Base-by-base conservation (phyloP, 2,329 filamentous ascomycete species). In the Aspergillus terreus region DNA sequence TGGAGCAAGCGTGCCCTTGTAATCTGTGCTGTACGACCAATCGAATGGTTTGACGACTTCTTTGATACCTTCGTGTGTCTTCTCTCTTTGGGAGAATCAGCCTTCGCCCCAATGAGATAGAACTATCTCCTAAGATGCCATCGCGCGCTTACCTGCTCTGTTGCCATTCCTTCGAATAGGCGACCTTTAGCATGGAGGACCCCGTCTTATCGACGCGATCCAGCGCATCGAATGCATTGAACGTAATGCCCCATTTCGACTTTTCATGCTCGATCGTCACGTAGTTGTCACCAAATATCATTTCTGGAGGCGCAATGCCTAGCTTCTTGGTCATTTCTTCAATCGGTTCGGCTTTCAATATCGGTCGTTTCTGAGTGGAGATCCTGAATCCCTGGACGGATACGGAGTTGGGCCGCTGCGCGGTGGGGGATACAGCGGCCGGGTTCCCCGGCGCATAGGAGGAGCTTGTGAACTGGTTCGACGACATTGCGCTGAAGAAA, bases 281-380 rank as follows among this genome's bases (percentile, higher is more conserved):
- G 52, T 87, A 77, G 71, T 99, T 99, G 77, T 99, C 92, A 55
- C 94, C 94, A 68, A 99, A 99, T 59, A 99, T 99, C 94, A 99
- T 99, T 76, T 99, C 94, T 7, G 94, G 94, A 38, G 92, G 84
- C 15, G 92, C 85, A 66, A 99, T 96, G 27, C 86, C 85, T 49
- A 99, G 80, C 56, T 82, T 83, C 51, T 80, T 78, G 38, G 86
- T 85, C 83, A 99, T 89, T 35, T 82, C 83, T 66, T 96, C 91
- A 66, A 99, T 97, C 46, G 91, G 88, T 5, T 82, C 88, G 43
- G 92, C 85, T 72, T 96, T 96, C 62, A 95, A 87, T 71, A 99
- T 99, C 56, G 94, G 94, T 46, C 94, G 85, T 77, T 96, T 96
- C 68, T 90, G 87, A 49, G 89, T 89, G 25, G 82, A 82, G 70